Evolutionary conservation across 2,329 filamentous ascomycete genomes (phyloP), one percentile per base, ranked within the genome.

Genomic region (Colletotrichum musae): DNA sequence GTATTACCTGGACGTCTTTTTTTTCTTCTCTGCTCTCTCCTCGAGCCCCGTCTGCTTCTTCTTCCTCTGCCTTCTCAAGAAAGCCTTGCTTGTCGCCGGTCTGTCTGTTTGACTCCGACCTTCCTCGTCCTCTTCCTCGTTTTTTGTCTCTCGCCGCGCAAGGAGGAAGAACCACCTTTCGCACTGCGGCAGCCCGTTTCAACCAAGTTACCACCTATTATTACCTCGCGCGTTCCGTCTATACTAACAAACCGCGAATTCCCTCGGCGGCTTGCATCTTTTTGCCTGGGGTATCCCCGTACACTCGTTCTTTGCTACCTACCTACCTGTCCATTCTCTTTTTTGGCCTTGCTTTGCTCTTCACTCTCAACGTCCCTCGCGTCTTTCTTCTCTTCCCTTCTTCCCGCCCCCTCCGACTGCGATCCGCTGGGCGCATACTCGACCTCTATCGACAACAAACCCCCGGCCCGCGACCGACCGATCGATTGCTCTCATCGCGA

Each of bases 271-370:
- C 58, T 56, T 45, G 21, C 32, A 48, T 24, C 21, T 48, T 32
- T 48, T 48, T 48, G 43, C 21, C 62, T 43, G 52, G 61, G 48
- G 36, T 54, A 60, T 21, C 62, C 32, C 54, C 45, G 10, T 36
- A 32, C 24, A 21, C 43, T 59, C 24, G 10, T 59, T 66, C 24
- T 13, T 26, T 36, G 28, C 7, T 7, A 32, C 21, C 21, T 24
- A 24, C 21, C 21, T 24, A 24, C 51, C 54, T 54, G 28, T n/a
- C 26, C 48, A 9, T 18, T 53, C 43, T 58, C 32, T 63, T 64
- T 10, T 36, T 63, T 36, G 43, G 45, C 48, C 45, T 6, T 56
- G 52, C 50, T 51, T n/a, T 56, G 60, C 48, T 51, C 36, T 36
- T 53, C 18, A 13, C 18, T n/a, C 50, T 26, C 28, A 16, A 24